Evolutionary conservation across 495 filamentous ascomycete genomes (phyloP), one percentile per base, ranked within the genome.

Genomic region (Astrothelium subdiscretum): DNA sequence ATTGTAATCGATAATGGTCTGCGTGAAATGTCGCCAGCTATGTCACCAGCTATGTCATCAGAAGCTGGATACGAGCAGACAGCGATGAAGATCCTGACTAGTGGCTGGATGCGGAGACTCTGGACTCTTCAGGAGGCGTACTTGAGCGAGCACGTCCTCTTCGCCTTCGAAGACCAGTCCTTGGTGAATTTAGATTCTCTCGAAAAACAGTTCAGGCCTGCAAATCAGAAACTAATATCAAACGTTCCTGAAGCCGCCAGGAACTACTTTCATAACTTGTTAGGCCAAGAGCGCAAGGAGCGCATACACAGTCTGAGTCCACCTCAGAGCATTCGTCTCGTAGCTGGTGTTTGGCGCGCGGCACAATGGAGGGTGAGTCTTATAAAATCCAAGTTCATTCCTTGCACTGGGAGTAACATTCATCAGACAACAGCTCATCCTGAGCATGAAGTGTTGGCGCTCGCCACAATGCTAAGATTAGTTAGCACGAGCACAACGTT

Each of bases 101-200:
- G 35, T 40, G 35, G 18, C 0, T 72, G 70, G 70, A 63, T 65
- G 6, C 64, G 62, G 8, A 57, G 70, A 24, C 68, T 69, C 15
- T 73, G 70, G 71, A 72, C 70, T 20, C 48, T 68, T 4, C 71
- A 73, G 65, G 70, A 73, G 65, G 71, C 64, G 15, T 44, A 59
- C 15, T 58, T 74, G 6, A 59, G 63, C 5, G 54, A 60, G 18
- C 43, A 59, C 3, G 62, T 68, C 10, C 65, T 60, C 31, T 64
- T 68, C 27, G 65, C 62, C 42, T 63, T 71, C 58, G 24, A 57
- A 24, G 42, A 61, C 35, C 6, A 40, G 15, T 6, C 5, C 15
- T 6, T 40, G 35, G 15, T 40, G 6, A 15, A 40, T 6, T 40
- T 40, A 40, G 35, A 40, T 40, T 6, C 5, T 6, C 5, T 40